Evolutionary conservation across 306 rosid species (phyloP), one percentile per base, ranked within the genome.

Genomic region (Inga leiocalycina): DNA sequence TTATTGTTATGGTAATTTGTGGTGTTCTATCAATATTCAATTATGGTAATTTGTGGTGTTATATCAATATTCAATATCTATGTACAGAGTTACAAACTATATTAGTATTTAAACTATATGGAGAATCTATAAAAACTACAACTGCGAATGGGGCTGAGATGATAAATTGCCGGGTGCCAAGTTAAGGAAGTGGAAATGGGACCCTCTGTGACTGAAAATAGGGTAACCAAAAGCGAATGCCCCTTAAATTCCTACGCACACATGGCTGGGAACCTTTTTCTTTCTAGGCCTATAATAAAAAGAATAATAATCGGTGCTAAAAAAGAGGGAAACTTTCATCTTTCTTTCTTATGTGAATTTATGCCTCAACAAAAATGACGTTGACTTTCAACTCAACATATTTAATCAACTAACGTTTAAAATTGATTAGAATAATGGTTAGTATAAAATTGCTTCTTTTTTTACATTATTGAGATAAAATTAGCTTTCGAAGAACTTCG

Each of bases 371-470:
- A 32, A 32, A 32, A 32, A 32, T 32, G 3, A 32, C 3, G 0
- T 0, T 4, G 1, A 5, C 7, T 37, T 0, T 37, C 0, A 37
- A 1, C 7, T 37, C 0, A 37, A 37, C 1, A 37, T 37, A 5
- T 37, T 37, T 37, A 5, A 1, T 37, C 0, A 37, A 37, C 6
- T 37, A 37, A 37, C 1, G 41, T 4, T 37, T 35, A 37, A 37
- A 37, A 37, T 37, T 37, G 39, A 35, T 0, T 35, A 0, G 4
- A 0, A 35, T 35, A 35, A 35, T 35, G 39, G 0, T 35, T 3
- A 35, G 0, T 6, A 0, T 0, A 35, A 35, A 35, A 35, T 35
- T 35, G 3, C 39, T 35, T 35, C 4, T 5, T 35, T 4, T 35
- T 35, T 35, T 35, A 35, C 39, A 35, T 27, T 27, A 27, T 27